These are phyloP conservation scores for Colletotrichum melonis DNA, from an alignment of 2,329 filamentous ascomycete species.

Conservation along the genomic window DNA sequence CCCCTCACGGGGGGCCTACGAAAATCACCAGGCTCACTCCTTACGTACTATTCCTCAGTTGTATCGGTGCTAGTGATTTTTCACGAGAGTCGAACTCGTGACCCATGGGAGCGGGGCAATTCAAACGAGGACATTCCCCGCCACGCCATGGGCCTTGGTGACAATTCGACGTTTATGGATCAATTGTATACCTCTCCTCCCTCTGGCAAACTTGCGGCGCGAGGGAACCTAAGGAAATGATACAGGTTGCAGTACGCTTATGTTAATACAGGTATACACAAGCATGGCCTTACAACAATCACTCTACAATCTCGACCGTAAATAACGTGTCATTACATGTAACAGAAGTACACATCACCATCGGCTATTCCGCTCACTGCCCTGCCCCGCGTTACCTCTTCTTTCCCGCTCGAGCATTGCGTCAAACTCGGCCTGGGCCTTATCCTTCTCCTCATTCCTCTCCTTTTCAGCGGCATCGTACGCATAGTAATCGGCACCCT, in stretches of 20 bases:
- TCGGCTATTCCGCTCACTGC: slow-evolving; percentile 1
- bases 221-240: no score
- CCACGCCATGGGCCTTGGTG: no score
- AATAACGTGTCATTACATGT: neutral
- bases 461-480: slow-evolving; percentile 52
- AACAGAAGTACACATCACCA: slow-evolving; percentile 16
- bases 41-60: no score
- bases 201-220: no score
- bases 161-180: no score
- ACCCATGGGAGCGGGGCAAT: no score
- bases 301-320: neutral
- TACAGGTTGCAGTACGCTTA: neutral
- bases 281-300: neutral
- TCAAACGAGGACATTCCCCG: no score
- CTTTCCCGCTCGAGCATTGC: slow-evolving; percentile 59
- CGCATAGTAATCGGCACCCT: slow-evolving; percentile 46
- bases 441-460: slow-evolving; percentile 50
- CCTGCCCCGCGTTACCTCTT: slow-evolving; percentile 9
- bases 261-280: neutral
- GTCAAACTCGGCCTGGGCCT: slow-evolving; percentile 64
- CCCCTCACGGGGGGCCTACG: no score
- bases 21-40: no score
- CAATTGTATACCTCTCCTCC: no score
- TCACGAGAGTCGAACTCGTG: no score
- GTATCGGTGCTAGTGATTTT: no score